Conservation (phyloP, 495 filamentous ascomycete species). For the Astrothelium macrocarpum region DNA sequence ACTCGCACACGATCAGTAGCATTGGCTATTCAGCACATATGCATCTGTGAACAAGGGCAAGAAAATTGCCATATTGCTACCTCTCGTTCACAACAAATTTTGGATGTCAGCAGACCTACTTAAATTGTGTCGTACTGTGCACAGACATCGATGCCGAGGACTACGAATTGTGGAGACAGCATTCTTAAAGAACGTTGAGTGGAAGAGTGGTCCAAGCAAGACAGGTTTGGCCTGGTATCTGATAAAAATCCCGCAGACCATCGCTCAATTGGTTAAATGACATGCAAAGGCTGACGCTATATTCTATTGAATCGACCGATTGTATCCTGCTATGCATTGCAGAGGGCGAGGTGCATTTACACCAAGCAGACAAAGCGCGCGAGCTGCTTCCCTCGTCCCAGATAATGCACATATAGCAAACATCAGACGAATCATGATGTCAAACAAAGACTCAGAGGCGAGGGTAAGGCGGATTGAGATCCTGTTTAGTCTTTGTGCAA, state of each 20-base stretch:
- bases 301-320: not conserved
- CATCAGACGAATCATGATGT: not conserved
- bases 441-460: not conserved
- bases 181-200: not conserved
- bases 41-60: not conserved
- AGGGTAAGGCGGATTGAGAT: not conserved
- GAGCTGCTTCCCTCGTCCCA: conserved; percentile 7
- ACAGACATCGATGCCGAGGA: no score
- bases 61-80: not conserved
- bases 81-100: no score
- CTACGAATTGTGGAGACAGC: no score
- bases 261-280: not conserved
- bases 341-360: not conserved
- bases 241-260: not conserved
- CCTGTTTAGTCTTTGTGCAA: not conserved
- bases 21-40: not conserved
- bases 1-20: not conserved
- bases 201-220: not conserved
- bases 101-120: no score
- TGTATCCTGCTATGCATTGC: not conserved
- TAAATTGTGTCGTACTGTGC: no score
- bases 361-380: not conserved
- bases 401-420: conserved; percentile 2
- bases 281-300: not conserved
- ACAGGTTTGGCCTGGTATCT: not conserved